phyloP scores from a whole-genome alignment of 2,329 filamentous ascomycete genomes.

The Sporothrix euskadiensis region DNA sequence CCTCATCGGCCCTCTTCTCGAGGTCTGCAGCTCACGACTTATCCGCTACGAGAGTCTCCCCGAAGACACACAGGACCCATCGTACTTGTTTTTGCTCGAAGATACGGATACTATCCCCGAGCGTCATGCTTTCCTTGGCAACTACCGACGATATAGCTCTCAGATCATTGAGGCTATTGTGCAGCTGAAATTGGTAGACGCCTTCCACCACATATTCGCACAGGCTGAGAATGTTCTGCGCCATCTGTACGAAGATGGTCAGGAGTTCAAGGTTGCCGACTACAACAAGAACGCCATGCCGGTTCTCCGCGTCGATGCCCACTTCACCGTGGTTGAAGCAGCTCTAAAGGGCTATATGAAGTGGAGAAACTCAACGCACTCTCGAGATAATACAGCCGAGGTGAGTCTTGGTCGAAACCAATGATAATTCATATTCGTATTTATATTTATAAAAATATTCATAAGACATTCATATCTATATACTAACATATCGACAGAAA shows the following conservation, averaged over 20 bases:
- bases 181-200: constrained; percentile 76
- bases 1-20: constrained; percentile 73
- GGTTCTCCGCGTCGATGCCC: constrained; percentile 80
- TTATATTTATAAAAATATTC: too few relatives aligned
- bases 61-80: constrained; percentile 76
- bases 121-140: constrained; percentile 90
- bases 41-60: constrained; percentile 86
- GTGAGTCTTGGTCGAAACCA: neutral
- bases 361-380: constrained; percentile 56
- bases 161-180: constrained; percentile 87
- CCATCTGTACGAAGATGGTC: constrained; percentile 70
- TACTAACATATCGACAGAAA: constrained; percentile 48
- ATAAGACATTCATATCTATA: neutral
- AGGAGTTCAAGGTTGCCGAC: constrained; percentile 59
- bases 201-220: constrained; percentile 81
- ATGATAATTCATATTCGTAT: neutral
- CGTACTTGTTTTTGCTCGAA: constrained; percentile 79
- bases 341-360: constrained; percentile 85
- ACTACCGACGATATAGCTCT: constrained; percentile 88
- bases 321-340: constrained; percentile 86
- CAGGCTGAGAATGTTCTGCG: constrained; percentile 73
- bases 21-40: constrained; percentile 79
- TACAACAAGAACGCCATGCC: constrained; percentile 70
- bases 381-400: constrained; percentile 26
- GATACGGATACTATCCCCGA: constrained; percentile 95